These are phyloP conservation scores for Voacanga thouarsii DNA, from an alignment of 257 asterid genomes.

Conservation along the genomic window DNA sequence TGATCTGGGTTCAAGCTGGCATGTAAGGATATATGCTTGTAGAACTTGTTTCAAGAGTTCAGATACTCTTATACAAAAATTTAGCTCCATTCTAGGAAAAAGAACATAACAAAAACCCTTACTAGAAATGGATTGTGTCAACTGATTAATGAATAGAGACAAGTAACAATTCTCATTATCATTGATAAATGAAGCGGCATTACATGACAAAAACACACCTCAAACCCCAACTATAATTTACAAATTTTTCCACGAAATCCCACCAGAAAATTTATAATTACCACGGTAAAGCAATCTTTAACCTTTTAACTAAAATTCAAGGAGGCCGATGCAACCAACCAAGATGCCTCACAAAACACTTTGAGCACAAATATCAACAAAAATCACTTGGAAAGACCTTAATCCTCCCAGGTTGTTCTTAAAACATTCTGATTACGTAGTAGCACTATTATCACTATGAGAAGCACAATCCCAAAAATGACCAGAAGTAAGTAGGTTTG, in stretches of 20 bases:
- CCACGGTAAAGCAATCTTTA: not conserved
- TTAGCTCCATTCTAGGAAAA: not conserved
- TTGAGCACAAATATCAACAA: too few relatives aligned
- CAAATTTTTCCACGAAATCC: not conserved
- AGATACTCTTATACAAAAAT: not conserved
- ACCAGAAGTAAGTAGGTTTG: too few relatives aligned
- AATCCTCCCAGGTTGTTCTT: too few relatives aligned
- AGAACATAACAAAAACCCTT: too few relatives aligned
- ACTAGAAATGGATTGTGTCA: too few relatives aligned
- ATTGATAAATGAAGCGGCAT: not conserved
- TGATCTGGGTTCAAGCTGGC: not conserved
- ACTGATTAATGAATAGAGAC: too few relatives aligned
- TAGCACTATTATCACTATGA: too few relatives aligned
- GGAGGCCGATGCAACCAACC: constrained; percentile 6
- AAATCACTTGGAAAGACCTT: too few relatives aligned
- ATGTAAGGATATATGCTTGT: too few relatives aligned
- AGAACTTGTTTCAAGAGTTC: not conserved
- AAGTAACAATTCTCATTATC: not conserved
- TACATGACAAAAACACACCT: constrained; percentile 2
- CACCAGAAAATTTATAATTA: not conserved
- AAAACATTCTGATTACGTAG: too few relatives aligned
- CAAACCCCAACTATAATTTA: not conserved
- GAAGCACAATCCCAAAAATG: too few relatives aligned
- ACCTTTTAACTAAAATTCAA: not conserved
- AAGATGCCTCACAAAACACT: too few relatives aligned